Conservation (phyloP, 23 red algal genomes). For the Cyanidiococcus yangmingshanensis region DNA sequence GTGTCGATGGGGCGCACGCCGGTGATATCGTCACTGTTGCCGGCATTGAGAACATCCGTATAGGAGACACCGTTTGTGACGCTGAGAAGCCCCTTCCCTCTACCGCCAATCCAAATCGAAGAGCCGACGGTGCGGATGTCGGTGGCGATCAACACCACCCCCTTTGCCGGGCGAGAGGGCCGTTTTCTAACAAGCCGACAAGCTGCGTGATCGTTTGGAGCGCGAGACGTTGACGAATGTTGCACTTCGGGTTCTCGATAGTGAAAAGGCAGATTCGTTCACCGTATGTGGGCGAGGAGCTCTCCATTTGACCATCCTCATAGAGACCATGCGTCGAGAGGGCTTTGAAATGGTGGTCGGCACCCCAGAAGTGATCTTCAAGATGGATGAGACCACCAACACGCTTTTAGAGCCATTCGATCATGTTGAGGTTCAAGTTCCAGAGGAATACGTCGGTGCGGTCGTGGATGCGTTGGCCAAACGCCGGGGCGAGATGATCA, state of each 20-base stretch:
- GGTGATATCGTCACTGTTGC: conserved; percentile 79
- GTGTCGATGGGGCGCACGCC: conserved; percentile 50
- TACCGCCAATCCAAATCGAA: conserved; percentile 65
- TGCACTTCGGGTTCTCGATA: conserved; percentile 41
- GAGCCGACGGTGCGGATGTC: conserved; percentile 90
- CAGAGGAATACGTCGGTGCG: conserved; percentile 75
- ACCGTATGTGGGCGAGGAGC: conserved; percentile 63
- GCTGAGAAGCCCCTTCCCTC: conserved; percentile 24
- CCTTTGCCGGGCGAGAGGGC: conserved; percentile 85
- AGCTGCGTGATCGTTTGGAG: conserved; percentile 59
- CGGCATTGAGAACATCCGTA: conserved; percentile 52
- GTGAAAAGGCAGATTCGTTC: conserved; percentile 49
- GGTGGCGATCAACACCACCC: conserved; percentile 69
- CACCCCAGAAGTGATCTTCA: conserved; percentile 70
- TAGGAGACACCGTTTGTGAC: conserved; percentile 66
- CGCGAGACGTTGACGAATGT: conserved; percentile 78
- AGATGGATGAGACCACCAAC: conserved; percentile 31
- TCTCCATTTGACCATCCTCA: conserved; percentile 76
- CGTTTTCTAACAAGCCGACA: conserved; percentile 78
- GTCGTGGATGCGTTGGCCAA: conserved; percentile 71
- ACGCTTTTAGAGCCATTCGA: conserved; percentile 63
- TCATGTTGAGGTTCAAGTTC: conserved; percentile 75
- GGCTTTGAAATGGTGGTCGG: conserved; percentile 85
- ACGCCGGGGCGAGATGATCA: conserved; percentile 80
- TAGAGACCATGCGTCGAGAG: conserved; percentile 87